Base-by-base conservation (phyloP, 768 basidiomycete species). In the Suillus occidentalis region DNA sequence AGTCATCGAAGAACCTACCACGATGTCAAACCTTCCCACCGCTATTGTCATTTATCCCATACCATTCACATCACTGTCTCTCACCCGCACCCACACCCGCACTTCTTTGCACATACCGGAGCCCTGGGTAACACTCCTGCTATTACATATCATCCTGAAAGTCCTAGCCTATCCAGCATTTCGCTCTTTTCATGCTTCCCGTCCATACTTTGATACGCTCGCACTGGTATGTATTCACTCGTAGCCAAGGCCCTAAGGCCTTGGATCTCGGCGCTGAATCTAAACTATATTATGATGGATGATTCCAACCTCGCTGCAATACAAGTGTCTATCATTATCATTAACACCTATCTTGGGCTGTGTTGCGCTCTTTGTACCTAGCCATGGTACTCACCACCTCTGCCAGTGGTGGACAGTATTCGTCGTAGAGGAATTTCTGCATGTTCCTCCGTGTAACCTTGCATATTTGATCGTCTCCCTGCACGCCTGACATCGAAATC, bases 71-170 rank as follows among this genome's bases (percentile, higher is more conserved):
- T 36, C 42, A 6, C 61, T n/a, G 18, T 43, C 63, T 1, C 18
- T 49, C 7, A 52, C 63, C 12, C 25, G 34, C 67, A 4, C 28
- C 28, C 28, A 9, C 70, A 57, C 12, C 40, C 57, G 28, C 25
- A 64, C 66, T 22, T 67, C 70, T 3, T 2, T 70, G 1, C 6
- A 58, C 18, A 75, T 76, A 73, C 71, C 71, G 0, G 73, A 74
- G 43, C 67, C 73, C 2, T 72, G 74, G 73, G 42, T 49, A 13
- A 31, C 55, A 9, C 68, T 22, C 18, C 55, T 2, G 52, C 56
- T 20, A 55, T 36, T 55, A 55, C 34, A 22, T 7, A n/a, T 37
- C n/a, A 22, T 37, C n/a, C n/a, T n/a, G 13, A 4, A 25, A 28
- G 25, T 47, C 22, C 47, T 28, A 13, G 13, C 36, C 13, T 36